These are phyloP conservation scores for Xylaria scruposa DNA, from an alignment of 495 filamentous ascomycete genomes.

Conservation along the genomic window DNA sequence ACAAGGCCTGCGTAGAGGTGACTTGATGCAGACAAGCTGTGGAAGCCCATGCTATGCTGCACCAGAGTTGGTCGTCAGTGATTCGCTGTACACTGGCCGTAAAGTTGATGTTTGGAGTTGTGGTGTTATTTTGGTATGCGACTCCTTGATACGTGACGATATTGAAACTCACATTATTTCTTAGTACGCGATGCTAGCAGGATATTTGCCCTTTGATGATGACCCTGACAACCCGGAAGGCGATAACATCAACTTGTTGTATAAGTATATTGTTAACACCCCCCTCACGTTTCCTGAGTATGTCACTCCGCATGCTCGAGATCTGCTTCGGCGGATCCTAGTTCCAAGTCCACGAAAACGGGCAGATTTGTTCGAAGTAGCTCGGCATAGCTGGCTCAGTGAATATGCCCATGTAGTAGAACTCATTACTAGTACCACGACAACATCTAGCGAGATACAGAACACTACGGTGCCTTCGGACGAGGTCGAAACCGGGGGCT, in stretches of 20 bases:
- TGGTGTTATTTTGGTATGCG: slow-evolving; percentile 93
- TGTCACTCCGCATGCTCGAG: slow-evolving; percentile 94
- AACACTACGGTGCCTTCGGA: slow-evolving; percentile 76
- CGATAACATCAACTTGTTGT: slow-evolving; percentile 98
- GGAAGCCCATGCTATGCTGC: slow-evolving; percentile 95
- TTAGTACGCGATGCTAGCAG: slow-evolving; percentile 98
- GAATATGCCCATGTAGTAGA: slow-evolving; percentile 95
- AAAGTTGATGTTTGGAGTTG: slow-evolving; percentile 99
- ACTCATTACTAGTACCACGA: slow-evolving; percentile 94
- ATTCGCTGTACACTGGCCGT: slow-evolving; percentile 93
- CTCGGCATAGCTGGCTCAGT: slow-evolving; percentile 96
- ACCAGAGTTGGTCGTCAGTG: slow-evolving; percentile 95
- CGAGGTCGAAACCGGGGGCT: slow-evolving; percentile 68
- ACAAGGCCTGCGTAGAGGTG: slow-evolving; percentile 68
- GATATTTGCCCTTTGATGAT: slow-evolving; percentile 98
- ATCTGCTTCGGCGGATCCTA: slow-evolving; percentile 88
- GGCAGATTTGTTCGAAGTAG: slow-evolving; percentile 96
- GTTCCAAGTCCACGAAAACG: slow-evolving; percentile 96
- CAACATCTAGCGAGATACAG: slow-evolving; percentile 83
- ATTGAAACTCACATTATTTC: slow-evolving; percentile 8
- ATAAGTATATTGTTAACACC: slow-evolving; percentile 99
- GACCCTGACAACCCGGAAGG: slow-evolving; percentile 98
- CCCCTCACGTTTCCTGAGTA: slow-evolving; percentile 98
- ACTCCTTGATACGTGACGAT: background rate
- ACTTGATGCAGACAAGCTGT: slow-evolving; percentile 82